Evolutionary conservation across 192 early-diverging fungal species (phyloP).

Genomic region (Coemansia asiatica): DNA sequence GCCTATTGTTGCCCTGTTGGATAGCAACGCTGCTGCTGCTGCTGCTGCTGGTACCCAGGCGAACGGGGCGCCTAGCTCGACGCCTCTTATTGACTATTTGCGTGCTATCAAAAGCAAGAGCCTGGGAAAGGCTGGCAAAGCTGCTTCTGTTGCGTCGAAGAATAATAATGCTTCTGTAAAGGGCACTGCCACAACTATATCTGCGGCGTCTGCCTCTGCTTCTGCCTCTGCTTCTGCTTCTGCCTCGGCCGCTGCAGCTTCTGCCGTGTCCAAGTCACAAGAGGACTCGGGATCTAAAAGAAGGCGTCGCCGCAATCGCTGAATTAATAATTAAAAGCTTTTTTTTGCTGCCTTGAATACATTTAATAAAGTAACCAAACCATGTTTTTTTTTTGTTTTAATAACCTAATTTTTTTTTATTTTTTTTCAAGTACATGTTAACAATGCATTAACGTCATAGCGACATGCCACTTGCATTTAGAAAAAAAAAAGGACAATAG

Average conservation of each 20-base stretch:
- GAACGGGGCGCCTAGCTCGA: neutral
- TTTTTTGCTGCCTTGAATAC: too few species aligned
- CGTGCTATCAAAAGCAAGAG: conserved; percentile 3
- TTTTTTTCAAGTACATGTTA: too few species aligned
- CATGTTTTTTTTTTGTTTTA: neutral
- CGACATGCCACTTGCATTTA: neutral
- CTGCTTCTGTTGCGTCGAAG: neutral
- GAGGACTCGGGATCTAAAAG: conserved; percentile 2
- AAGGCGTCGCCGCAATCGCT: conserved; percentile 12
- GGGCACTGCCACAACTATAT: neutral
- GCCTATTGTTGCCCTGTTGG: neutral
- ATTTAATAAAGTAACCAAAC: too few species aligned
- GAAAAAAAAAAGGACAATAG: neutral
- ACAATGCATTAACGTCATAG: neutral
- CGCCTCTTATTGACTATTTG: conserved; percentile 1
- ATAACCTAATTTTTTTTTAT: neutral
- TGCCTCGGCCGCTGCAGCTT: too few species aligned
- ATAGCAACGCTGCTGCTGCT: neutral
- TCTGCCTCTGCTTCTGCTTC: too few species aligned
- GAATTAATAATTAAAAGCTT: neutral
- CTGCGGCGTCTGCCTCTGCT: too few species aligned
- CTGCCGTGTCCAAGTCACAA: neutral
- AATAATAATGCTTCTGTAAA: neutral
- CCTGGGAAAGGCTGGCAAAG: conserved; percentile 2
- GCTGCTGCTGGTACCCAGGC: conserved; percentile 3